These are phyloP conservation scores for Tuber brumale DNA, from an alignment of 495 filamentous ascomycete genomes.

Conservation along the genomic window DNA sequence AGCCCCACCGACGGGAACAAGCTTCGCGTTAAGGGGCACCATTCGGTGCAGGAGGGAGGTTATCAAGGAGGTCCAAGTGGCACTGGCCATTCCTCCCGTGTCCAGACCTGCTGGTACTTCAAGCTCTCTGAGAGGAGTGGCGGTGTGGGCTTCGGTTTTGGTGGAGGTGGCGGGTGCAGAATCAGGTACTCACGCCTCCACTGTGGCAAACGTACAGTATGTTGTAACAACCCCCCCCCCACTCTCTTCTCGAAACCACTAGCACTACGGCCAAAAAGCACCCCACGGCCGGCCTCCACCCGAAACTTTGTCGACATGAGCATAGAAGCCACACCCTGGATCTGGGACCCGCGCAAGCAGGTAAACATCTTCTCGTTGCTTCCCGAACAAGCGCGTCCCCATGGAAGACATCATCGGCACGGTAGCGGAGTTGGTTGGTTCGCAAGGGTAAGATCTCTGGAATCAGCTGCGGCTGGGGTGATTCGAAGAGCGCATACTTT, in stretches of 20 bases:
- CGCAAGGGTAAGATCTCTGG: conserved; percentile 55
- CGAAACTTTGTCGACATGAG: conserved; percentile 22
- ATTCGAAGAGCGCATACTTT: too few relatives aligned
- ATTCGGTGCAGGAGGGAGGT: too few relatives aligned
- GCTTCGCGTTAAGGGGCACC: neutral
- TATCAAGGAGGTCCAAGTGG: too few relatives aligned
- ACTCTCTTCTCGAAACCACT: too few relatives aligned
- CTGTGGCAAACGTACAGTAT: too few relatives aligned
- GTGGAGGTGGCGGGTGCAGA: too few relatives aligned
- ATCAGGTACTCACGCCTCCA: too few relatives aligned
- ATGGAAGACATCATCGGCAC: conserved; percentile 59
- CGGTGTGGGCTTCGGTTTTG: too few relatives aligned
- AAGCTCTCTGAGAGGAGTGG: too few relatives aligned
- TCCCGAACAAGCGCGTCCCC: conserved; percentile 51
- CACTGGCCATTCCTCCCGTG: neutral
- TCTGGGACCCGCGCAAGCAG: conserved; percentile 56
- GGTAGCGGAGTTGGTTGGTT: conserved; percentile 45
- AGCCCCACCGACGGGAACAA: neutral
- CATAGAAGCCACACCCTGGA: too few relatives aligned
- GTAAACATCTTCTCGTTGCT: conserved; percentile 74
- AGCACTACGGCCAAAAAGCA: conserved; percentile 41
- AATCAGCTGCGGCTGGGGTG: conserved; percentile 54
- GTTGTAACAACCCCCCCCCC: too few relatives aligned
- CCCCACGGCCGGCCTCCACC: conserved; percentile 45
- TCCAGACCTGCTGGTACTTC: too few relatives aligned